A percentile compares a stretch with the other conserved stretches of the same genome.
Evolutionary conservation across 768 basidiomycete species (phyloP).

Genomic region (Sarcomyxa edulis): DNA sequence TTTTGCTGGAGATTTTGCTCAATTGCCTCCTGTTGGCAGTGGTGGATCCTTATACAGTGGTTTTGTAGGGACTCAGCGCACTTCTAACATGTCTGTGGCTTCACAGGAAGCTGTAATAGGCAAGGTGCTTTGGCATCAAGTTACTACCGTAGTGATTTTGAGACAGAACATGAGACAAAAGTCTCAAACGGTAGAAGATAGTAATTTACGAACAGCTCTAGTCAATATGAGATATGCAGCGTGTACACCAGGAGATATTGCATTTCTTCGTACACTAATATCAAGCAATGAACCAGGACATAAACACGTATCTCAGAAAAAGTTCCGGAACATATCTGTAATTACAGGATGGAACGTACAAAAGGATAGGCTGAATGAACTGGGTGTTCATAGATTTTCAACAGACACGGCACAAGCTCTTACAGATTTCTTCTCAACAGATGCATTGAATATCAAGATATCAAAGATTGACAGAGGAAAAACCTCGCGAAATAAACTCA

Average conservation of each 20-base stretch:
- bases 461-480: too few species aligned
- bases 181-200: slow-evolving; percentile 9
- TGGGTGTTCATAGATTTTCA: slow-evolving; percentile 26
- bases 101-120: slow-evolving; percentile 18
- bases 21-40: slow-evolving; percentile 17
- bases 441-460: slow-evolving; percentile 5
- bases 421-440: slow-evolving; percentile 18
- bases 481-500: neutral
- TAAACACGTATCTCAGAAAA: slow-evolving; percentile 7
- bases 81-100: neutral
- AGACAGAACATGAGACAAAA: slow-evolving; percentile 26
- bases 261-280: slow-evolving; percentile 23
- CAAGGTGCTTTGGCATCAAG: slow-evolving; percentile 24
- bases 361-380: slow-evolving; percentile 31
- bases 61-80: slow-evolving; percentile 2
- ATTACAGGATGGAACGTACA: slow-evolving; percentile 32
- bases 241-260: slow-evolving; percentile 32
- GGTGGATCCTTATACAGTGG: slow-evolving; percentile 15
- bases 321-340: slow-evolving; percentile 28
- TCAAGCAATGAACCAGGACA: slow-evolving; percentile 8
- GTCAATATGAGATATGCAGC: slow-evolving; percentile 22
- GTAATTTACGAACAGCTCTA: slow-evolving; percentile 11
- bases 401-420: slow-evolving; percentile 21
- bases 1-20: slow-evolving; percentile 34
- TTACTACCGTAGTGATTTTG: slow-evolving; percentile 25